Conservation (phyloP, 345 rosid genomes). For the Mallotus nudiflorus region DNA sequence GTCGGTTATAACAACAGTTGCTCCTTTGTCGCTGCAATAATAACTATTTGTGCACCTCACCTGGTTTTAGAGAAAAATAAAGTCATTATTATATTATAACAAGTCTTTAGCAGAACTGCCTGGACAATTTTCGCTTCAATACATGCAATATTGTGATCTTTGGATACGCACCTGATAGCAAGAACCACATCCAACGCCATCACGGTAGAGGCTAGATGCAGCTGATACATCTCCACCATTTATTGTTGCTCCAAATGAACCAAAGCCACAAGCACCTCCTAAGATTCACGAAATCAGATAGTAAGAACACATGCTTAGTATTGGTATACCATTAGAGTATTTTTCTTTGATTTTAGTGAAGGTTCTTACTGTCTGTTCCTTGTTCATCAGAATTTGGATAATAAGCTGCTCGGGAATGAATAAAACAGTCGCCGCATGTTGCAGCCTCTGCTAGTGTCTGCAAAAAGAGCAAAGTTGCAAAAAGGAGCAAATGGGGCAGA, state of each 20-base stretch:
- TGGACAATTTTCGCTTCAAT: too few species aligned
- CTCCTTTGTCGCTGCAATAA: constrained; percentile 59
- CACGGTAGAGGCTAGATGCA: constrained; percentile 58
- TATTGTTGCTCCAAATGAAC: constrained; percentile 63
- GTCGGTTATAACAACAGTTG: constrained; percentile 56
- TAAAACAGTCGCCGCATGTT: constrained; percentile 51
- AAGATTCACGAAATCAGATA: constrained; percentile 2
- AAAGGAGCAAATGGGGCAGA: constrained; percentile 23
- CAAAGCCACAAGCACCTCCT: constrained; percentile 69
- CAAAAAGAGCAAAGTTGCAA: constrained; percentile 24
- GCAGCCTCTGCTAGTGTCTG: constrained; percentile 41
- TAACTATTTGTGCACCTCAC: constrained; percentile 57
- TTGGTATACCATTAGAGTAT: not conserved
- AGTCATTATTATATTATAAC: too few species aligned
- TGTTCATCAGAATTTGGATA: constrained; percentile 54
- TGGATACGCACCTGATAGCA: constrained; percentile 67
- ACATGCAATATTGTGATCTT: not conserved
- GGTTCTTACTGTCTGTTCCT: constrained; percentile 56
- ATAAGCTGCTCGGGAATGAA: constrained; percentile 51
- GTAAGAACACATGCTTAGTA: not conserved
- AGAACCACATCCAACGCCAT: constrained; percentile 70
- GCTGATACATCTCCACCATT: constrained; percentile 71
- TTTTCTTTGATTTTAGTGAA: not conserved
- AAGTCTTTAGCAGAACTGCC: too few species aligned
- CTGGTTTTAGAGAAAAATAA: constrained; percentile 18